Evolutionary conservation across 1,284 basidiomycete species (phyloP).

Genomic region (Xanthoconium separans): DNA sequence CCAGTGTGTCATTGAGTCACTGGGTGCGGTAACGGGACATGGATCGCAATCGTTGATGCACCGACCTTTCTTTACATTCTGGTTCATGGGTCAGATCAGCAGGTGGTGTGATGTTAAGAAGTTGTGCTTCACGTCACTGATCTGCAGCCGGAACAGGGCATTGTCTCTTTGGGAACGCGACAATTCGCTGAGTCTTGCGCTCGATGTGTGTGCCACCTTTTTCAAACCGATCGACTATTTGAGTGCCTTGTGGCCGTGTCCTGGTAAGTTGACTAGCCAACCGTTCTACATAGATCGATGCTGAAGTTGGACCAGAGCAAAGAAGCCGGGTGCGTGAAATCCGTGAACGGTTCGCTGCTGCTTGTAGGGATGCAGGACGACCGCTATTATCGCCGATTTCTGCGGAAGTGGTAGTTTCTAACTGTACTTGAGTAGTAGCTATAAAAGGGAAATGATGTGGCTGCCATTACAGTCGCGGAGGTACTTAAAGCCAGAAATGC

Average conservation of each 20-base stretch:
- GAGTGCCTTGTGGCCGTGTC: conserved; percentile 65
- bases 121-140: conserved; percentile 6
- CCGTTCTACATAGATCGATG: not conserved
- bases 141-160: conserved; percentile 39
- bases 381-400: conserved; percentile 28
- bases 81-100: conserved; percentile 74
- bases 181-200: conserved; percentile 55
- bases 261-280: conserved; percentile 40
- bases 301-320: conserved; percentile 44
- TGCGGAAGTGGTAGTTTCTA: conserved; percentile 3
- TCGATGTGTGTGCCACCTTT: conserved; percentile 64
- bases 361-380: conserved; percentile 51
- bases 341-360: conserved; percentile 44
- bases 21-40: conserved; percentile 64
- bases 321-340: conserved; percentile 47
- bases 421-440: conserved; percentile 1
- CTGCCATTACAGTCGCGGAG: conserved; percentile 14
- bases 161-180: conserved; percentile 64
- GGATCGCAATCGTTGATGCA: conserved; percentile 50
- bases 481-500: conserved; percentile 25
- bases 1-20: conserved; percentile 55
- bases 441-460: conserved; percentile 27
- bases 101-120: conserved; percentile 42
- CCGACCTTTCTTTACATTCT: conserved; percentile 70
- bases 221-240: conserved; percentile 65